These are phyloP conservation scores for Claviceps spartinae DNA, from an alignment of 2,329 filamentous ascomycete species.

Conservation along the genomic window DNA sequence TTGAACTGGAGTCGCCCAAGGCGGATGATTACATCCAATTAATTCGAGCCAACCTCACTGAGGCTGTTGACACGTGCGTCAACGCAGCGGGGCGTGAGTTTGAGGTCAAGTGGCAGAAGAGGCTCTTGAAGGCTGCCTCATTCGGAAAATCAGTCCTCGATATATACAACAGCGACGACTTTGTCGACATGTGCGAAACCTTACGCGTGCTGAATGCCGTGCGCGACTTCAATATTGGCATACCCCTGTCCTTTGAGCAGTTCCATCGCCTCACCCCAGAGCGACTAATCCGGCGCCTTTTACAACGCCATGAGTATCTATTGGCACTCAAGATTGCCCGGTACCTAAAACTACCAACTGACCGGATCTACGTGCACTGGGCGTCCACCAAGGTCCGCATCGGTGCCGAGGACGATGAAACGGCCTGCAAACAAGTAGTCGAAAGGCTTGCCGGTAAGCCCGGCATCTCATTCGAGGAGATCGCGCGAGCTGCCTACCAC, in stretches of 20 bases:
- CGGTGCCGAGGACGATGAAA: slow-evolving; percentile 74
- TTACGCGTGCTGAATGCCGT: slow-evolving; percentile 86
- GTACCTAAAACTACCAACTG: slow-evolving; percentile 73
- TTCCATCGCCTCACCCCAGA: slow-evolving; percentile 85
- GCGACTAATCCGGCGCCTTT: slow-evolving; percentile 68
- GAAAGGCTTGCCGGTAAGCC: slow-evolving; percentile 75
- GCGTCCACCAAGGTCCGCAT: slow-evolving; percentile 84
- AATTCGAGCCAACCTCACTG: slow-evolving; percentile 73
- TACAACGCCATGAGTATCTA: slow-evolving; percentile 83
- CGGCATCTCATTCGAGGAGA: slow-evolving; percentile 90
- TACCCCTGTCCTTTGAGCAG: slow-evolving; percentile 87
- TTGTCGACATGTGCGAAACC: slow-evolving; percentile 95
- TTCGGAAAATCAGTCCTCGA: slow-evolving; percentile 97
- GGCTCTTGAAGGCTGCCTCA: slow-evolving; percentile 87
- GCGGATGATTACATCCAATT: slow-evolving; percentile 96
- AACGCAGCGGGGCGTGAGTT: slow-evolving; percentile 90
- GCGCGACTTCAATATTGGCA: slow-evolving; percentile 77
- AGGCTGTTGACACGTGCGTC: slow-evolving; percentile 88
- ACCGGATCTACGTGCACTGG: slow-evolving; percentile 93
- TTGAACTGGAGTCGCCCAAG: slow-evolving; percentile 89
- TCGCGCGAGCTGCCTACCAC: slow-evolving; percentile 84
- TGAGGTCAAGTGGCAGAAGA: slow-evolving; percentile 82
- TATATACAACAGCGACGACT: slow-evolving; percentile 95
- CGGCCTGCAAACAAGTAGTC: slow-evolving; percentile 75
- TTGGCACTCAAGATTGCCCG: slow-evolving; percentile 79